Percentiles rank a stretch among this genome's conserved stretches.
Evolutionary conservation across 2,329 filamentous ascomycete species (phyloP).

Genomic region (Colletotrichum lentis): DNA sequence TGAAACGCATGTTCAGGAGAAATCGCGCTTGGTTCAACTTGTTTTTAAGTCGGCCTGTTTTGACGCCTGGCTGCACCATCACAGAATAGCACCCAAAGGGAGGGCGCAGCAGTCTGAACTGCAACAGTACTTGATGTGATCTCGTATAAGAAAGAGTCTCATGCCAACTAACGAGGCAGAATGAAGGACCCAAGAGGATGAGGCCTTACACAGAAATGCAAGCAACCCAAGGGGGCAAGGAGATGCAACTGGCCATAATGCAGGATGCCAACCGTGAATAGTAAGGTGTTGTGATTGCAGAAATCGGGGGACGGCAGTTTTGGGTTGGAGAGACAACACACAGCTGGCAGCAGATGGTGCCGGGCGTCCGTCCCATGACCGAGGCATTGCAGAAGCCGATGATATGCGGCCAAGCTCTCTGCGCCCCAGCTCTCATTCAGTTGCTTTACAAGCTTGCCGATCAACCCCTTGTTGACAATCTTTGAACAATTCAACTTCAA

Average conservation of each 20-base stretch:
- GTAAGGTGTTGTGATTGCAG: neutral
- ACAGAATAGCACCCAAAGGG: neutral
- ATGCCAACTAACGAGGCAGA: neutral
- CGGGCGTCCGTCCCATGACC: neutral
- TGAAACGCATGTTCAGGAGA: neutral
- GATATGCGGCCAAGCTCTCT: constrained; percentile 36
- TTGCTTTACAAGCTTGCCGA: constrained; percentile 13
- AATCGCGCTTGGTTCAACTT: neutral
- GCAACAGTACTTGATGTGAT: neutral
- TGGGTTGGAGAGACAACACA: fast-evolving
- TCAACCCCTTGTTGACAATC: constrained; percentile 18
- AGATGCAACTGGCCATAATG: neutral
- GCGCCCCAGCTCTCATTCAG: constrained; percentile 19
- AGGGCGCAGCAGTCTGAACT: neutral
- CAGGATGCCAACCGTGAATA: neutral
- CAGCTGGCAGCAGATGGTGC: neutral
- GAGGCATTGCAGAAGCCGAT: constrained; percentile 33
- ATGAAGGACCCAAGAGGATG: neutral
- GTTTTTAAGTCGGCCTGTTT: neutral
- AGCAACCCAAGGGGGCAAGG: neutral
- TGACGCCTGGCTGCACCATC: constrained; percentile 12
- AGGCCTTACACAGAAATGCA: neutral
- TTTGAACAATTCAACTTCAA: constrained; percentile 11
- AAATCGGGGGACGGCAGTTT: neutral
- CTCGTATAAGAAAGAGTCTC: neutral